Evolutionary conservation across 2,329 filamentous ascomycete genomes (phyloP), one percentile per base, ranked within the genome.

Genomic region (Elsinoe necatrix): DNA sequence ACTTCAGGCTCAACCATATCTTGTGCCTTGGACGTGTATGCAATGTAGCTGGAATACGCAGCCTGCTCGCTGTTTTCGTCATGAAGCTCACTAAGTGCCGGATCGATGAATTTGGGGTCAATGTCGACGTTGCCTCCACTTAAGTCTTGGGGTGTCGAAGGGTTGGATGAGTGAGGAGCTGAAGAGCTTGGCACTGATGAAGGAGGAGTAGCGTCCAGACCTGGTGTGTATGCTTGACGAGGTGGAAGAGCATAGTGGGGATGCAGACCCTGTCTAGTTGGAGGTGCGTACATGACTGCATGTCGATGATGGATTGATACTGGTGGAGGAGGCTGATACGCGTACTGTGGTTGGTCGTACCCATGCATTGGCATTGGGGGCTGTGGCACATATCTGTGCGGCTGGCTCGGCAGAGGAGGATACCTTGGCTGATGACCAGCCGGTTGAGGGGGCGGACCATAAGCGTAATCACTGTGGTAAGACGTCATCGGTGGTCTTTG

Each of bases 111-210:
- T 20, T 64, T 62, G n/a, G 68, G 65, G 57, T 69, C 66, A 3
- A 70, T 63, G 8, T 55, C 60, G 4, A 69, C 69, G 56, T 71
- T 68, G 42, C 72, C 65, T 8, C 68, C 65, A 14, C 62, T 65
- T 5, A 18, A 21, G 58, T 73, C 69, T 50, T 67, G 69, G 0
- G 75, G 74, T 6, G 74, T 76, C 21, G 71, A 63, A n/a, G 68
- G 68, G 51, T 63, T 67, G 16, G 67, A 68, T 2, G 67, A 67
- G 3, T 63, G 68, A 16, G 73, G 73, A 5, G 65, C 65, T n/a
- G 70, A 69, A 1, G 69, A 72, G 34, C 71, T 67, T 42, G 71
- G 67, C 58, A 75, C 73, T 1, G 73, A 76, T 1, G 73, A 75
- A 12, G 71, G 71, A 4, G 68, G 65, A 12, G 73, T 69, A 1